Conservation (phyloP, 176 grass and related monocot species). For the Avena sativa region DNA sequence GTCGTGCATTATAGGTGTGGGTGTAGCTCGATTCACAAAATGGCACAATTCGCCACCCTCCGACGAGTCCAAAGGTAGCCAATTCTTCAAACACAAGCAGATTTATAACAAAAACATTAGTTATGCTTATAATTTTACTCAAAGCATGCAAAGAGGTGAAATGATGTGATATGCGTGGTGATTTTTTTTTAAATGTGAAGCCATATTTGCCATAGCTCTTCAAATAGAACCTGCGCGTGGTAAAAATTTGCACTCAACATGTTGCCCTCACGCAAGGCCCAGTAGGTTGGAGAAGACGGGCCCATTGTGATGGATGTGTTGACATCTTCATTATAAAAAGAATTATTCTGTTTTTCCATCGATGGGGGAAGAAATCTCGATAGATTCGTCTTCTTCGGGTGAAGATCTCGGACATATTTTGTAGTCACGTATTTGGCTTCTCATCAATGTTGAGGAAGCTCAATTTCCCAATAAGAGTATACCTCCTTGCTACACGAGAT, state of each 20-base stretch:
- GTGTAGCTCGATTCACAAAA: background rate
- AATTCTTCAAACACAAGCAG: too few species aligned
- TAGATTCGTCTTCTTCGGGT: too few species aligned
- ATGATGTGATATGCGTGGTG: background rate
- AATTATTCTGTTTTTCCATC: too few species aligned
- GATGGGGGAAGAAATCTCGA: too few species aligned
- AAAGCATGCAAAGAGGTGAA: background rate
- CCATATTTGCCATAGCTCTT: background rate
- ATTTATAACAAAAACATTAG: background rate
- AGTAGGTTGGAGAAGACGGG: background rate
- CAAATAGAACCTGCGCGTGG: background rate
- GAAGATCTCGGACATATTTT: too few species aligned
- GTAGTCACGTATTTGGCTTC: too few species aligned
- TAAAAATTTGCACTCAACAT: background rate
- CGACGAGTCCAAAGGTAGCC: too few species aligned
- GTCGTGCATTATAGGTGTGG: background rate
- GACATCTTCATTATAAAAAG: too few species aligned
- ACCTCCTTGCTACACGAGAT: too few species aligned
- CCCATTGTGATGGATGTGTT: background rate
- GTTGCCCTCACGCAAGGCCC: too few species aligned
- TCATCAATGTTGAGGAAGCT: too few species aligned
- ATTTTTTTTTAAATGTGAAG: background rate
- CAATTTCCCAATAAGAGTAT: too few species aligned
- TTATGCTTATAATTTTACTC: background rate
- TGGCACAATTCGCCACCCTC: background rate